These are phyloP conservation scores for Hypoxylon sp. DNA, from an alignment of 2,329 filamentous ascomycete species.

Conservation along the genomic window DNA sequence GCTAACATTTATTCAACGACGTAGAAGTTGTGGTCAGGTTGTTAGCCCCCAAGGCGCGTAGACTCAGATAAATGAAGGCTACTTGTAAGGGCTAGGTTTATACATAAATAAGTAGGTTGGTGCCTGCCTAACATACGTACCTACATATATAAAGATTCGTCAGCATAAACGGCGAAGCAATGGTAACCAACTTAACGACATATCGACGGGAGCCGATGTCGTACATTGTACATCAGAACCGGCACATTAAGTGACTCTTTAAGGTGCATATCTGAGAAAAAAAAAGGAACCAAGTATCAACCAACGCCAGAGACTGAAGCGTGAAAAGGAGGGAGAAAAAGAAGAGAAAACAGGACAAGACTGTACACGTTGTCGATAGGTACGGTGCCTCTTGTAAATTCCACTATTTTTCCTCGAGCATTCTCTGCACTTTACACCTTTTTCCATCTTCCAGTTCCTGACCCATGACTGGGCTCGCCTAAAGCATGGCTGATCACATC, in stretches of 20 bases:
- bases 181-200: constrained; percentile 8
- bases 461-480: background rate
- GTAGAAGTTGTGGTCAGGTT: constrained; percentile 2
- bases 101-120: constrained; percentile 14
- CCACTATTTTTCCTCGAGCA: constrained; percentile 1
- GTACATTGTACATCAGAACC: constrained; percentile 19
- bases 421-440: constrained; percentile 6
- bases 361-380: constrained; percentile 6
- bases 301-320: constrained; percentile 26
- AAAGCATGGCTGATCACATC: constrained; percentile 30
- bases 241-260: constrained; percentile 30
- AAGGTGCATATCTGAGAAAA: constrained; percentile 26
- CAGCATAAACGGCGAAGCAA: constrained; percentile 20
- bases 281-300: constrained; percentile 11
- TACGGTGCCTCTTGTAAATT: constrained; percentile 2
- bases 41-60: constrained; percentile 23
- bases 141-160: background rate
- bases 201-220: constrained; percentile 26
- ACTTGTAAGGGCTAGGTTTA: constrained; percentile 1
- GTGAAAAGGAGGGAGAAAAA: constrained; percentile 15
- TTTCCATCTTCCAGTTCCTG: background rate
- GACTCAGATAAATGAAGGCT: constrained; percentile 23
- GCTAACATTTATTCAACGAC: constrained; percentile 7
- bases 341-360: background rate
- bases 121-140: background rate